Conservation (phyloP, 345 rosid genomes). For the Cardamine resedifolia region DNA sequence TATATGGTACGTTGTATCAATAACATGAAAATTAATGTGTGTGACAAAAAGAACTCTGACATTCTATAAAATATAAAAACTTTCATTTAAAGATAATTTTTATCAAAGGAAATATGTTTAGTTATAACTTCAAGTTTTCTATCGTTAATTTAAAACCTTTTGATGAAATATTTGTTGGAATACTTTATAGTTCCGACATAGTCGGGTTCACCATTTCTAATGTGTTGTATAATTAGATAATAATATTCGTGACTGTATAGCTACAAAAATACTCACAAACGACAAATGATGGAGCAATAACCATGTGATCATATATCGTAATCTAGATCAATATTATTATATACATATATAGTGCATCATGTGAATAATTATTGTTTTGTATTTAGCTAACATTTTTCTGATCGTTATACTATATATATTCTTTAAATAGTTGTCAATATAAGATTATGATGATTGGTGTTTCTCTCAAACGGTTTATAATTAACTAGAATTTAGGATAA, state of each 20-base stretch:
- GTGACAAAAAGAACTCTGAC: not conserved
- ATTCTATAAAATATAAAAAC: not conserved
- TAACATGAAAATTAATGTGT: not conserved
- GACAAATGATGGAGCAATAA: constrained; percentile 15
- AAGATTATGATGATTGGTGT: not conserved
- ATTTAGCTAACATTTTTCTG: constrained; percentile 24
- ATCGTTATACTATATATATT: not conserved
- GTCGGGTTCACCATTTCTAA: constrained; percentile 13
- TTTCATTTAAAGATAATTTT: not conserved
- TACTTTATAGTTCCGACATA: not conserved
- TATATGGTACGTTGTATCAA: not conserved
- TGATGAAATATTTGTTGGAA: not conserved
- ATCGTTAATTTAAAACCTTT: not conserved
- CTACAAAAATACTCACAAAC: not conserved
- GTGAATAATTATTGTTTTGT: constrained; percentile 28
- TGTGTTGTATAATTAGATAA: not conserved
- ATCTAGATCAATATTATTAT: not conserved
- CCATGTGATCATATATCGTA: constrained; percentile 9
- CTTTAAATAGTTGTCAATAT: not conserved
- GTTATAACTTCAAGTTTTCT: too few relatives aligned
- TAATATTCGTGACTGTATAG: not conserved
- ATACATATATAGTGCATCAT: not conserved
- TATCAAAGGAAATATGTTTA: too few relatives aligned
- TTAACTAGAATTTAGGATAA: not conserved
- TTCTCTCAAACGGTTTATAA: not conserved